These are phyloP conservation scores for Heterobasidion occidentale DNA, from an alignment of 1,284 basidiomycete species.

Conservation along the genomic window DNA sequence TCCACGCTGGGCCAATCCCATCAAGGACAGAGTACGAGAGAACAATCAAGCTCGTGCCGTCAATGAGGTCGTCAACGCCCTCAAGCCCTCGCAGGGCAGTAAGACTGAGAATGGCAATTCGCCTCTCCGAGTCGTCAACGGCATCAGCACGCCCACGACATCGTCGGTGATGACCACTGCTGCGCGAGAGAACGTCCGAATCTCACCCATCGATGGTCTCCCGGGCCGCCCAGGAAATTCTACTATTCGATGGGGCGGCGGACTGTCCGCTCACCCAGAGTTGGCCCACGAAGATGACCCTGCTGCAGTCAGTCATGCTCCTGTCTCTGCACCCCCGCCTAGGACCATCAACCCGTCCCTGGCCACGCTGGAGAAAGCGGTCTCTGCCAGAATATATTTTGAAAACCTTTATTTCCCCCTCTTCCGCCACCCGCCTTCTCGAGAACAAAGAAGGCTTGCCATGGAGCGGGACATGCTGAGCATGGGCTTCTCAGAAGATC, in stretches of 20 bases:
- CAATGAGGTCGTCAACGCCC: constrained; percentile 70
- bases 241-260: constrained; percentile 50
- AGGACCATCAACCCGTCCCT: constrained; percentile 73
- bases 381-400: constrained; percentile 90
- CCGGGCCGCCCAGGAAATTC: constrained; percentile 54
- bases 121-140: constrained; percentile 79
- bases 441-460: constrained; percentile 77
- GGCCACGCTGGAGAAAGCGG: constrained; percentile 87
- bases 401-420: constrained; percentile 95
- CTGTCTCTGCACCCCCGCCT: constrained; percentile 21
- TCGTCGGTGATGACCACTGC: constrained; percentile 64
- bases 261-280: constrained; percentile 55
- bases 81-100: constrained; percentile 45
- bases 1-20: constrained; percentile 84
- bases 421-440: constrained; percentile 73
- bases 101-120: constrained; percentile 28
- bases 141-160: constrained; percentile 57
- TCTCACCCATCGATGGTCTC: constrained; percentile 45
- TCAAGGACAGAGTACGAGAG: constrained; percentile 76
- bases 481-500: constrained; percentile 61
- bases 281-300: constrained; percentile 47
- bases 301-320: constrained; percentile 3
- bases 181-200: constrained; percentile 54
- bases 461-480: constrained; percentile 84
- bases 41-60: constrained; percentile 75